Percentiles rank a stretch among this genome's conserved stretches.
These are phyloP conservation scores for Colletotrichum sidae DNA, from an alignment of 2,329 filamentous ascomycete species.

Conservation along the genomic window DNA sequence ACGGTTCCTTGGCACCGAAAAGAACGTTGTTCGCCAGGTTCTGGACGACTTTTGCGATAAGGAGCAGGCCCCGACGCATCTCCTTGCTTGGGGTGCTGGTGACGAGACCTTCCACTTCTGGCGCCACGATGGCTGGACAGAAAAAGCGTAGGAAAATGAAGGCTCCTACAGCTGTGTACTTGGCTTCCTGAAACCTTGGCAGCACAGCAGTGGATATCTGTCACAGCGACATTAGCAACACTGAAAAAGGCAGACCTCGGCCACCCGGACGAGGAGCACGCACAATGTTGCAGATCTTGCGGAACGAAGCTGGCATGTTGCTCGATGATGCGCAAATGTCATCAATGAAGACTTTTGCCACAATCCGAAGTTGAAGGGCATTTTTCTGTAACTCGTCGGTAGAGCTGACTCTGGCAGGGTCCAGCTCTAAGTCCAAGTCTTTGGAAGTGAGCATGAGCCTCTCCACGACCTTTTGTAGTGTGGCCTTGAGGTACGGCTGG, in stretches of 20 bases:
- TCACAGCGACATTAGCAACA: constrained; percentile 31
- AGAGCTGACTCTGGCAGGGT: constrained; percentile 70
- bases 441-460: constrained; percentile 74
- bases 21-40: constrained; percentile 79
- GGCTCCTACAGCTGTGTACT: constrained; percentile 77
- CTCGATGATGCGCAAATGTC: constrained; percentile 74
- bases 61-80: constrained; percentile 74
- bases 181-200: constrained; percentile 74
- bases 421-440: constrained; percentile 75
- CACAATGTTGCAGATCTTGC: constrained; percentile 75
- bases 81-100: constrained; percentile 71
- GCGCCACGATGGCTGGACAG: constrained; percentile 78
- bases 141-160: constrained; percentile 80
- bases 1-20: constrained; percentile 78
- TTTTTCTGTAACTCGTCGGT: constrained; percentile 75
- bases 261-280: constrained; percentile 42
- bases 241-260: background rate
- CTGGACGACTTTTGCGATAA: constrained; percentile 79
- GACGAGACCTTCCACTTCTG: constrained; percentile 75
- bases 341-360: constrained; percentile 78
- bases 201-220: constrained; percentile 73
- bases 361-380: constrained; percentile 72
- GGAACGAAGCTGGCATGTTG: constrained; percentile 72
- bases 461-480: constrained; percentile 75
- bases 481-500: constrained; percentile 69